These are phyloP conservation scores for Litchi chinensis DNA, from an alignment of 345 rosid genomes.

Conservation along the genomic window DNA sequence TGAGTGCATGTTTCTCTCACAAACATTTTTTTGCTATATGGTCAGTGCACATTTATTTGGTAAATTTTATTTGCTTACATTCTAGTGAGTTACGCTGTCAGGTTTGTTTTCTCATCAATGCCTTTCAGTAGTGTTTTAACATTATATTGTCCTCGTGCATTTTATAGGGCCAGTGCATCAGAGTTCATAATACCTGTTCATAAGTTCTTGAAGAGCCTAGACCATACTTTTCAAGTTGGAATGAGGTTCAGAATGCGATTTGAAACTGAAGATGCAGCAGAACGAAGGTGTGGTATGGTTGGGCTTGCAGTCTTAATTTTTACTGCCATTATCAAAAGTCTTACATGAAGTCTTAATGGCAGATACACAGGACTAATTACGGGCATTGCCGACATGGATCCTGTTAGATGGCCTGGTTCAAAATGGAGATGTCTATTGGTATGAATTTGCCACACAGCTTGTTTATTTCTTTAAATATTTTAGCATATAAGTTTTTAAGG, in stretches of 20 bases:
- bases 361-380: slow-evolving; percentile 82
- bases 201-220: slow-evolving; percentile 78
- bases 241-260: slow-evolving; percentile 86
- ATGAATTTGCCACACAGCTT: slow-evolving; percentile 14
- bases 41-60: background rate
- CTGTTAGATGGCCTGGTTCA: slow-evolving; percentile 88
- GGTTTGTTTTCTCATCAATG: background rate
- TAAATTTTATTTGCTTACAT: background rate
- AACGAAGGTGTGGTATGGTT: slow-evolving; percentile 64
- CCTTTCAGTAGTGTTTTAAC: background rate
- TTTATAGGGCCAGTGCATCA: slow-evolving; percentile 67
- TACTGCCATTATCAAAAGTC: background rate
- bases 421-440: slow-evolving; percentile 96
- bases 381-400: slow-evolving; percentile 83
- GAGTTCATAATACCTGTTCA: slow-evolving; percentile 69
- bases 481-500: background rate
- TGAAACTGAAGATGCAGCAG: slow-evolving; percentile 92
- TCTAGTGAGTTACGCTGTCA: background rate
- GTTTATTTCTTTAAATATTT: background rate
- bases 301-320: slow-evolving; percentile 2
- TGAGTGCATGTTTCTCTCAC: background rate
- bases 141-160: slow-evolving; percentile 1
- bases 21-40: background rate
- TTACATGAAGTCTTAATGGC: slow-evolving; percentile 26
- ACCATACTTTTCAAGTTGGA: slow-evolving; percentile 67